These are phyloP conservation scores for Cytospora piceae DNA, from an alignment of 2,329 filamentous ascomycete species.

Conservation along the genomic window DNA sequence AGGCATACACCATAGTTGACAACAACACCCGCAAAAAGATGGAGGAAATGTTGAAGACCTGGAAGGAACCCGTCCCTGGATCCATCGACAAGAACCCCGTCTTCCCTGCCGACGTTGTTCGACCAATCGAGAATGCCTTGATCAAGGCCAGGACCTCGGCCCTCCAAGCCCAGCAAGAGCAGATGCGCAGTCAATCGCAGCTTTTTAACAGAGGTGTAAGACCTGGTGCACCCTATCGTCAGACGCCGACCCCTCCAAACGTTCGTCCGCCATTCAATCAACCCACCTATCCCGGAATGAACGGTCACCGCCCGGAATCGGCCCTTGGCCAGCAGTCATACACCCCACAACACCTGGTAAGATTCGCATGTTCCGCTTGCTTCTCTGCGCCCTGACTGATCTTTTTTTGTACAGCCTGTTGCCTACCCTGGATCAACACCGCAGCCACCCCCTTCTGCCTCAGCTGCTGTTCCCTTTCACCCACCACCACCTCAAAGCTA, in stretches of 20 bases:
- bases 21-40: constrained; percentile 82
- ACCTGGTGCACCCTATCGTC: constrained; percentile 60
- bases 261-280: constrained; percentile 43
- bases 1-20: constrained; percentile 90
- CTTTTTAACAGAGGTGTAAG: constrained; percentile 55
- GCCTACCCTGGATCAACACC: constrained; percentile 35
- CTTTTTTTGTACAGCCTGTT: constrained; percentile 29
- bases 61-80: constrained; percentile 95
- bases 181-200: constrained; percentile 59
- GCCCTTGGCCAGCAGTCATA: constrained; percentile 33
- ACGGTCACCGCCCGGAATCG: constrained; percentile 35
- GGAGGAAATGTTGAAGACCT: constrained; percentile 96
- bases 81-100: constrained; percentile 92
- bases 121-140: constrained; percentile 90
- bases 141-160: constrained; percentile 75
- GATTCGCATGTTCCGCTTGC: constrained; percentile 7
- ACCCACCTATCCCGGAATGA: constrained; percentile 44
- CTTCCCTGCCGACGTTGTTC: constrained; percentile 83
- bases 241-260: constrained; percentile 74
- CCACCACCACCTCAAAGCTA: constrained; percentile 47
- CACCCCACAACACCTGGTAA: constrained; percentile 30
- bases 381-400: constrained; percentile 28
- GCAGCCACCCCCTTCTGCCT: constrained; percentile 44
- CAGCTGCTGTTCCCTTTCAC: constrained; percentile 46
- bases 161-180: constrained; percentile 61